Evolutionary conservation across 441 rosid species (phyloP).

Genomic region (Croton laevigatus): DNA sequence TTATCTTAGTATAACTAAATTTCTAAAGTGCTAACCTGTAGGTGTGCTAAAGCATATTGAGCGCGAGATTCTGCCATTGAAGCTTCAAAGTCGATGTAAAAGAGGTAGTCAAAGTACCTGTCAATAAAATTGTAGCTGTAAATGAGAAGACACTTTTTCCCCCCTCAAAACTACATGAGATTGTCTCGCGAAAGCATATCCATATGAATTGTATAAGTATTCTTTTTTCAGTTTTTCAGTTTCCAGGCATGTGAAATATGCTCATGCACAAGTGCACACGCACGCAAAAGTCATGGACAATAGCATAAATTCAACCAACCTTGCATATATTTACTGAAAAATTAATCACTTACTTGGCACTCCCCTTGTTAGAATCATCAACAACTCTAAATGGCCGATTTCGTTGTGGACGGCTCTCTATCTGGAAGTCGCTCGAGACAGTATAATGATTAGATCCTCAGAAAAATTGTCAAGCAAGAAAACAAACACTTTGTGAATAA

Average conservation of each 20-base stretch:
- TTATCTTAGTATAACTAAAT: background rate
- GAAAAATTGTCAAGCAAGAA: slow-evolving; percentile 7
- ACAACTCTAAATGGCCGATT: slow-evolving; percentile 68
- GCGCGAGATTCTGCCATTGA: slow-evolving; percentile 92
- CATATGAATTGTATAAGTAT: too few relatives aligned
- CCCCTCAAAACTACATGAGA: background rate
- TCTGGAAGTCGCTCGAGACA: slow-evolving; percentile 41
- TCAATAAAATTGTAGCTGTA: slow-evolving; percentile 22
- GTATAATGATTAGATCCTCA: slow-evolving; percentile 6
- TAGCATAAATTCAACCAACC: background rate
- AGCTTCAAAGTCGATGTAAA: slow-evolving; percentile 87
- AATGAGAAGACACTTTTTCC: background rate
- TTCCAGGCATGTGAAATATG: background rate
- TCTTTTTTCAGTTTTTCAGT: background rate
- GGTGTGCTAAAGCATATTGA: slow-evolving; percentile 70
- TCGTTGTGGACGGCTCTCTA: slow-evolving; percentile 85
- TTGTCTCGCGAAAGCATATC: background rate
- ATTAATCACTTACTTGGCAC: slow-evolving; percentile 58
- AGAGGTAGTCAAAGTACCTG: slow-evolving; percentile 92
- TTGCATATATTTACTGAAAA: background rate
- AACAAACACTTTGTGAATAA: slow-evolving; percentile 5
- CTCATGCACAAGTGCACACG: background rate
- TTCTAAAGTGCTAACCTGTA: slow-evolving; percentile 54
- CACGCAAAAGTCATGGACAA: background rate
- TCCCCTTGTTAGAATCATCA: slow-evolving; percentile 73